A percentile compares a stretch with the other conserved stretches of the same genome.
phyloP scores from a whole-genome alignment of 2,329 filamentous ascomycete species.

The Ramularia collo-cygni region DNA sequence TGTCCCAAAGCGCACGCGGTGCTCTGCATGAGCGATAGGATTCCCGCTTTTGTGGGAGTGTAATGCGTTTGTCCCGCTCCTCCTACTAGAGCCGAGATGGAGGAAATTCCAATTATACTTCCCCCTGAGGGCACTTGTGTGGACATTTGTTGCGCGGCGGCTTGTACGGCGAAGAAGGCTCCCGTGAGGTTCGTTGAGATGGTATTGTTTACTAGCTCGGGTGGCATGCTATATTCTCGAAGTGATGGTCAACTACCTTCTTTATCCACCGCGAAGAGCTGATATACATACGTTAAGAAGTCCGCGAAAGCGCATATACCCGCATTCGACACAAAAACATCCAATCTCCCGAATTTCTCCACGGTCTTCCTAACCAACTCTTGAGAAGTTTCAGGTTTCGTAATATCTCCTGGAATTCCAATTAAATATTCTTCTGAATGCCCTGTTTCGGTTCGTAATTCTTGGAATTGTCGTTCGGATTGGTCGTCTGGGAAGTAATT shows the following conservation, averaged over 20 bases:
- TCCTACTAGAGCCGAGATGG: slow-evolving; percentile 68
- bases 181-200: slow-evolving; percentile 76
- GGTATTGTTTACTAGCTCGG: slow-evolving; percentile 64
- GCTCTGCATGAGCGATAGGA: slow-evolving; percentile 76
- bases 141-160: slow-evolving; percentile 77
- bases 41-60: slow-evolving; percentile 80
- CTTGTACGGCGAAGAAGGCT: slow-evolving; percentile 82
- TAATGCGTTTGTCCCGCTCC: slow-evolving; percentile 77
- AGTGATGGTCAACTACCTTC: too few relatives aligned
- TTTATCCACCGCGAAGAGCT: too few relatives aligned
- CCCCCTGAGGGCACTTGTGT: slow-evolving; percentile 56
- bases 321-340: slow-evolving; percentile 80
- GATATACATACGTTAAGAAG: slow-evolving; percentile 57
- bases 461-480: slow-evolving; percentile 40
- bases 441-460: slow-evolving; percentile 40
- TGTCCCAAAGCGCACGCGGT: slow-evolving; percentile 70
- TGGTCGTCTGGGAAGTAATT: slow-evolving; percentile 64
- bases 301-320: slow-evolving; percentile 84
- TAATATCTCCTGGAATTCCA: slow-evolving; percentile 69
- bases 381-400: slow-evolving; percentile 63
- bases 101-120: slow-evolving; percentile 70
- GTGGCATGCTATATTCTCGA: slow-evolving; percentile 48
- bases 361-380: slow-evolving; percentile 62
- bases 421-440: slow-evolving; percentile 45
- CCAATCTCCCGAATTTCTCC: slow-evolving; percentile 46